These are phyloP conservation scores for Zygosaccharomyces kombuchaensis DNA, from an alignment of 805 yeast genomes.

Conservation along the genomic window DNA sequence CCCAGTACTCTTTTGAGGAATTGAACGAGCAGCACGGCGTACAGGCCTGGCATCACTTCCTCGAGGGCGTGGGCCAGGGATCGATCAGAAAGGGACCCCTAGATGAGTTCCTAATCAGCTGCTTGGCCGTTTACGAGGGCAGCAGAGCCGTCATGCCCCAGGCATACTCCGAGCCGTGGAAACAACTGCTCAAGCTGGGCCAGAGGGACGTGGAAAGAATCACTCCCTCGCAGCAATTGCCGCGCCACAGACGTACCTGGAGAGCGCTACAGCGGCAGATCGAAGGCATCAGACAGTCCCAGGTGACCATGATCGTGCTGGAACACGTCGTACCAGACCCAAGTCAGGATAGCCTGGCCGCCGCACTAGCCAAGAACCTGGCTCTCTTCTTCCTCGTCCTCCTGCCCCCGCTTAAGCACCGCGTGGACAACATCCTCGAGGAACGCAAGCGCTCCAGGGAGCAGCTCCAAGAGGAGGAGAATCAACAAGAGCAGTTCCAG, in stretches of 20 bases:
- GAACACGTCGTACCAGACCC: constrained; percentile 25
- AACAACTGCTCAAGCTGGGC: constrained; percentile 12
- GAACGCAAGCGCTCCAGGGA: constrained; percentile 10
- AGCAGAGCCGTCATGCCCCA: constrained; percentile 13
- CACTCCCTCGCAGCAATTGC: constrained; percentile 7
- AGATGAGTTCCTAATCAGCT: constrained; percentile 10
- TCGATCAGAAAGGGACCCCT: constrained; percentile 13
- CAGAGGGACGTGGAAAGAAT: constrained; percentile 10
- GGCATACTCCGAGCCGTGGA: constrained; percentile 14
- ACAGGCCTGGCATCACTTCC: constrained; percentile 7
- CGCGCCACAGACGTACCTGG: constrained; percentile 9
- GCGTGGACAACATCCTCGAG: constrained; percentile 15
- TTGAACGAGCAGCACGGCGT: constrained; percentile 9
- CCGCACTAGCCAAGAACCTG: constrained; percentile 22
- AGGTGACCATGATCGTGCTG: constrained; percentile 8
- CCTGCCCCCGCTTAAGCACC: constrained; percentile 18
- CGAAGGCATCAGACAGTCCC: constrained; percentile 7
- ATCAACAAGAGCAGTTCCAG: background rate
- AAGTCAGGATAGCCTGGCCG: constrained; percentile 13
- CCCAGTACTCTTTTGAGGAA: constrained; percentile 6
- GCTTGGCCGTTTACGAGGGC: constrained; percentile 12
- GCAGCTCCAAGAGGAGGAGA: constrained; percentile 3
- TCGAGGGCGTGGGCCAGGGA: constrained; percentile 6
- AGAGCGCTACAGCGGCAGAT: constrained; percentile 3
- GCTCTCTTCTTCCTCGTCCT: constrained; percentile 22